Base-by-base conservation (phyloP, 352 stramenopile genomes). In the Globisporangium emineosum region DNA sequence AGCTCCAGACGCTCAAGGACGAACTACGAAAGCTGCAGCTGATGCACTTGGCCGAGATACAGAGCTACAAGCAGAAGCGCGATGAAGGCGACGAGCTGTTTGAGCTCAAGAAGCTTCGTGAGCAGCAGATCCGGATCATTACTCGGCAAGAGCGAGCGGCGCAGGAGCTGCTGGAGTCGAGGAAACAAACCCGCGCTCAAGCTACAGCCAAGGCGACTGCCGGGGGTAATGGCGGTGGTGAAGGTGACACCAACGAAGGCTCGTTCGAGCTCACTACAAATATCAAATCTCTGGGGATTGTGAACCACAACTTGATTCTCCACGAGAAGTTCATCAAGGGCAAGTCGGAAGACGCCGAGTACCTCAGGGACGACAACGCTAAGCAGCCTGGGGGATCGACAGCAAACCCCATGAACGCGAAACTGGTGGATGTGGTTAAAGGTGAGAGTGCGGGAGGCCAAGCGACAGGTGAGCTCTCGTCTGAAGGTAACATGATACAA, bases 261-360 rank as follows among this genome's bases (percentile, higher is more conserved):
- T 66, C 58, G 6, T 63, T 76, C 0, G 78, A 89, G 37, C 74
- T 86, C 2, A 75, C 76, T 10, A 86, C 77, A 23, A 67, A 56
- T 0, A 59, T 78, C 25, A 62, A 75, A 8, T 86, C 86, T 17
- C 71, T 94, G 3, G 71, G 87, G 1, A 91, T 94, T 35, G 80
- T 83, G 1, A 93, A 93, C 64, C 81, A 90, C 37, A 82, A 93
- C 50, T 64, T 91, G 23, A 60, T 72, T 29, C 52, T 93, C 23
- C 79, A 94, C 47, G 81, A 85, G 47, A 80, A 81, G 1, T 92
- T 94, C 55, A 67, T 91, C 43, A 73, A 69, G 32, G 86, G 83
- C 9, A 94, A 93, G 45, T 69, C 76, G 1, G 59, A 67, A 2
- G 80, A 92, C 32, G 79, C 69, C 0, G 77, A 86, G 21, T 91